A percentile compares a stretch with the other conserved stretches of the same genome.
These are phyloP conservation scores for Phalaenopsis aphrodite DNA, from an alignment of 106 monocot species.

Conservation along the genomic window DNA sequence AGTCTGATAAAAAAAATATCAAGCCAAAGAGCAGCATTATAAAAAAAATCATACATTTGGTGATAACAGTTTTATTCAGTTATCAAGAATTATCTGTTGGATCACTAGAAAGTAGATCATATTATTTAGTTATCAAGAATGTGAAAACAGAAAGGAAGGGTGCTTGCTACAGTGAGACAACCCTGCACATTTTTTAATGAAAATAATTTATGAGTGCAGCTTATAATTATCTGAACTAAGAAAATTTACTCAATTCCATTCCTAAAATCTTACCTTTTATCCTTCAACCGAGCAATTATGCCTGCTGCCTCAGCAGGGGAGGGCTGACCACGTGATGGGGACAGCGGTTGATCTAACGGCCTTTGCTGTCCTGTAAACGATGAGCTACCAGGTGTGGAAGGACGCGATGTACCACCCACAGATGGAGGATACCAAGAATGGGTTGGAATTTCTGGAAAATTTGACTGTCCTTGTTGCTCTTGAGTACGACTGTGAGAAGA, in stretches of 20 bases:
- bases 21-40: background rate
- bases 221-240: background rate
- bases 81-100: background rate
- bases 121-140: background rate
- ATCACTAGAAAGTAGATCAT: slow-evolving; percentile 1
- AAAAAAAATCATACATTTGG: background rate
- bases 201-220: background rate
- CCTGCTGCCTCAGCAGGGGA: slow-evolving; percentile 81
- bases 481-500: slow-evolving; percentile 24
- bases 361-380: slow-evolving; percentile 36
- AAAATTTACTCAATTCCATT: background rate
- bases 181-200: background rate
- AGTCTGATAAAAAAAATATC: background rate
- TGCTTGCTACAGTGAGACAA: too few relatives aligned
- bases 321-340: slow-evolving; percentile 43
- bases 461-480: slow-evolving; percentile 26
- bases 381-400: slow-evolving; percentile 37
- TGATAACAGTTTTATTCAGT: background rate
- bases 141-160: background rate
- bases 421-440: slow-evolving; percentile 89
- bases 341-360: slow-evolving; percentile 39
- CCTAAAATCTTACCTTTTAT: slow-evolving; percentile 55
- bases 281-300: slow-evolving; percentile 66
- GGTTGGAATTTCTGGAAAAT: slow-evolving; percentile 38
- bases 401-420: slow-evolving; percentile 37